Evolutionary conservation across 139 green algal species (phyloP), one percentile per base, ranked within the genome.

Genomic region (Nannochloris sp.): DNA sequence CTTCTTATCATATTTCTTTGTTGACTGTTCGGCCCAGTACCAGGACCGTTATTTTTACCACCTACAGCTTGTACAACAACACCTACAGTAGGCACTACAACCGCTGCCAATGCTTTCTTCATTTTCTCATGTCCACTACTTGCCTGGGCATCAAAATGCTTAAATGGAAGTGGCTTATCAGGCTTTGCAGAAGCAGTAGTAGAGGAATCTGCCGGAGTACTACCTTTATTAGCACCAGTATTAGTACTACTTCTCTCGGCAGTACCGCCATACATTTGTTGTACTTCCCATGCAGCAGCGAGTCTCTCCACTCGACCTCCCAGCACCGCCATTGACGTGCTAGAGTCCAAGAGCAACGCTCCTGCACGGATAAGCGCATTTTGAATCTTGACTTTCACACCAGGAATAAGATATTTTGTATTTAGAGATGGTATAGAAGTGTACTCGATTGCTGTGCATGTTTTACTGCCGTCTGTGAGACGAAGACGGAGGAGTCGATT

Each of bases 231-330:
- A n/a, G 71, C 60, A 9, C 42, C 69, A 6, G 54, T 39, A 14
- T n/a, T n/a, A n/a, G n/a, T 60, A 42, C 10, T 25, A 4, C 54
- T 24, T 60, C 64, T 61, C 64, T 68, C 33, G 29, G 54, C 56
- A 19, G 74, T 27, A 12, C 70, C 70, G 13, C 74, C 77, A 53
- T 74, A 83, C 59, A 60, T 59, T 15, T 76, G 69, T 55, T 79
- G 69, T 31, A 61, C 64, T 64, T 83, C 69, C 54, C 60, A 79
- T 10, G 57, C 60, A 27, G 72, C 77, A 6, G 70, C 77, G 39
- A 83, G 60, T 4, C 39, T 19, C 37, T 76, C 65, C 37, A 83
- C 77, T 0, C 68, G 61, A 1, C 77, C 77, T 30, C 77, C 77
- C 42, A 83, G 61, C 24, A 83, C 23, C 60, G 78, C 61, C 25